These are phyloP conservation scores for Colletotrichum scovillei DNA, from an alignment of 2,329 filamentous ascomycete genomes.

Conservation along the genomic window DNA sequence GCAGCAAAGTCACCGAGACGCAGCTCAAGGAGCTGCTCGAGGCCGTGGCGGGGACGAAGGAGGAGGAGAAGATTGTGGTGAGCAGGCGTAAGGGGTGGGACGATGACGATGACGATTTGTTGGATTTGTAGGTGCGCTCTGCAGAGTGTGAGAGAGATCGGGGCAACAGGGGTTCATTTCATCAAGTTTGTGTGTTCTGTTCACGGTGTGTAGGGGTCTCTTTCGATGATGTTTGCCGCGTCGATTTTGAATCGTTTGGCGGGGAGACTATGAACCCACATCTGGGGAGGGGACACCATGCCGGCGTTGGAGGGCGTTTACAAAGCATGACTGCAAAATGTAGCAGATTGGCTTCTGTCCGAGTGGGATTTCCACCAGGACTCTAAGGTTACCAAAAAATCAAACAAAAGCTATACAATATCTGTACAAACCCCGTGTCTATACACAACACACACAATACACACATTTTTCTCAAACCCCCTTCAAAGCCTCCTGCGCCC, in stretches of 20 bases:
- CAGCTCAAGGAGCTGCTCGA: constrained; percentile 93
- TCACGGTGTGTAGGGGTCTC: background rate
- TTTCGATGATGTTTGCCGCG: background rate
- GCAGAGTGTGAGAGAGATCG: constrained; percentile 15
- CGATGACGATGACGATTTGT: constrained; percentile 84
- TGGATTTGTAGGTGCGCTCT: constrained; percentile 62
- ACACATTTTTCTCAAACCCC: background rate
- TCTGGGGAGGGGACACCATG: background rate
- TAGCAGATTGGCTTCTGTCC: constrained; percentile 23
- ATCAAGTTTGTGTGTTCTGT: background rate
- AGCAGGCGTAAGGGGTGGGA: constrained; percentile 84
- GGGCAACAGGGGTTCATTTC: background rate
- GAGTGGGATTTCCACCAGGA: constrained; percentile 1
- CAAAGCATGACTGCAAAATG: constrained; percentile 25
- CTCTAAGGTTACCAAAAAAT: background rate
- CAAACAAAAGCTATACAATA: constrained; percentile 22
- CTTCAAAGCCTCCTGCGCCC: constrained; percentile 62
- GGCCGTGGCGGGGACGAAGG: constrained; percentile 82
- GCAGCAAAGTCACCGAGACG: constrained; percentile 88
- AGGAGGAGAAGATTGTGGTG: constrained; percentile 88
- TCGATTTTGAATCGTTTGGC: background rate
- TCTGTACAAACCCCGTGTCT: constrained; percentile 1
- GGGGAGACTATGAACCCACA: background rate
- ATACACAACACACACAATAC: background rate
- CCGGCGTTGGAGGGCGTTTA: constrained; percentile 31